Evolutionary conservation across 345 rosid species (phyloP), one percentile per base, ranked within the genome.

Genomic region (Raphanus raphanistrum): DNA sequence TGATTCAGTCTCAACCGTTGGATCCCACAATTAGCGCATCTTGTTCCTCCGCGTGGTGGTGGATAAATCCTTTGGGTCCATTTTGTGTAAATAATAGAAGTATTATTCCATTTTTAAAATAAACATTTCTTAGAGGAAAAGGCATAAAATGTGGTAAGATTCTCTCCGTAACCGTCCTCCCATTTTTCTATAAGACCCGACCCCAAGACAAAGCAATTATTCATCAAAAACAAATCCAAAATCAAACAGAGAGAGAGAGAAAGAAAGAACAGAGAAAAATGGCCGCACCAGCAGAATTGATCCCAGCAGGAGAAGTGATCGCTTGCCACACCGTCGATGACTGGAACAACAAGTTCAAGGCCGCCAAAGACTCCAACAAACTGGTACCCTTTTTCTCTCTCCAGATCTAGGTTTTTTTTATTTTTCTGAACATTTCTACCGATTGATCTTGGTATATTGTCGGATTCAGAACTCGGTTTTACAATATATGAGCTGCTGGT

Each of bases 271-370:
- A 59, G 28, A 35, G 16, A 3, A 9, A 62, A 68, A 83, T 84
- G 89, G 92, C 90, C 27, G 86, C 67, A 15, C 85, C 84, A 76
- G 12, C 28, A 6, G 61, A 57, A 57, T 0, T 57, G 28, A 57
- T 57, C 61, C 29, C 61, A 21, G 0, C n/a, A 0, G 90, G 91
- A 78, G 89, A 86, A 74, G 89, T 90, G 16, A 84, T 90, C 73
- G 45, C 84, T 75, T 83, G 86, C 84, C 85, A 84, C 82, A 82
- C 57, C 61, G 25, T 79, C 6, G 82, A 82, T 12, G 75, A 76
- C 15, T 90, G 86, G 87, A 74, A 52, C 55, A 84, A 79, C 79
- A 86, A 84, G 70, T 52, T 88, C 78, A 74, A 78, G 45, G 86
- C 71, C 63, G 84, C 85, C 17, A 68, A 57, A 2, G 86, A 84